Base-by-base conservation (phyloP, 257 asterid genomes). In the Orobanche coerulescens region DNA sequence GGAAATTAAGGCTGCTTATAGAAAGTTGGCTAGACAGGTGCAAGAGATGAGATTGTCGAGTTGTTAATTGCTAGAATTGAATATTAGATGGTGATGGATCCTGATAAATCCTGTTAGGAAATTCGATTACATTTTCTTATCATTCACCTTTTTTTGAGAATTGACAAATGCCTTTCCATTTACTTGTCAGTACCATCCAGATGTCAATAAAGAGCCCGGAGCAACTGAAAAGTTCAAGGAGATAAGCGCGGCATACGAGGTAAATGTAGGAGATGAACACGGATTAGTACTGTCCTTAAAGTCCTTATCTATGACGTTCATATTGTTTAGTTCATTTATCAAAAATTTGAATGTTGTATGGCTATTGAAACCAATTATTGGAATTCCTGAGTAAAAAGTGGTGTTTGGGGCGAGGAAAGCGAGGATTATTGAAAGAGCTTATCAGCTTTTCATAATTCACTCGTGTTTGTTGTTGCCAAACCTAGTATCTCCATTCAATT, bases 231-330 rank as follows among this genome's bases (percentile, higher is more conserved):
- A 84, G 31, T 93, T 93, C 75, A 93, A 86, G 85, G 95, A 90
- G 83, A 93, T 93, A 69, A 89, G 96, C 78, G 81, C 90, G 62
- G 99, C 99, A 10, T 93, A 93, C 71, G 97, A 89, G 99, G 99
- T 92, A 80, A 71, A 84, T 66, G 28, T 58, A 40, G 62, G 58
- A 34, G 48, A 71, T 49, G 24, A 62, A 25, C 12, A 67, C 25
- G 42, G 58, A 58, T 15, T 25, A 31, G 26, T 64, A 52, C 16
- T 37, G 40, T 63, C 48, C 16, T 9, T 23, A 10, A 63, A 18
- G 22, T 37, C 25, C 19, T 58, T 36, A 15, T 31, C 16, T 13
- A n/a, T 60, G 36, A 3, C 48, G 28, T 58, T 66, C 47, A 30
- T 16, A 70, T 58, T 50, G 52, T 57, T 51, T 53, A 58, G 60